phyloP scores from a whole-genome alignment of 495 filamentous ascomycete species.

The Daldinia childiae region DNA sequence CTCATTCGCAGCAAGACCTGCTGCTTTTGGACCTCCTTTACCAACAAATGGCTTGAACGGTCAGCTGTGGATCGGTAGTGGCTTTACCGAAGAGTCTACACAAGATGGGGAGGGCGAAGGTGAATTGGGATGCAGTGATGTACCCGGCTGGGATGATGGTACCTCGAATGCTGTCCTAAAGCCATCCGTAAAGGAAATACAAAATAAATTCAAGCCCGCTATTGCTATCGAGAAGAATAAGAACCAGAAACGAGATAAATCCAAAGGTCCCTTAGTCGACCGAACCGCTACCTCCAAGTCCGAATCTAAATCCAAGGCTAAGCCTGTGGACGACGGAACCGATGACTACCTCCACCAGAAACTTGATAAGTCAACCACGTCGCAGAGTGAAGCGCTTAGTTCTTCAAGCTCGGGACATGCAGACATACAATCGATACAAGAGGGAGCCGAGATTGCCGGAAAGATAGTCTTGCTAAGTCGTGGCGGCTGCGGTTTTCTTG shows the following conservation, averaged over 20 bases:
- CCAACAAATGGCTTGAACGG: conserved; percentile 80
- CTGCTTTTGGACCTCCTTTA: conserved; percentile 87
- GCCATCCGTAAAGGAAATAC: conserved; percentile 41
- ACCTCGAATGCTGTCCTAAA: conserved; percentile 47
- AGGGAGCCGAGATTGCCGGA: conserved; percentile 91
- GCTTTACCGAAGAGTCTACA: conserved; percentile 79
- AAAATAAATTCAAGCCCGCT: conserved; percentile 47
- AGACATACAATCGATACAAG: conserved; percentile 94
- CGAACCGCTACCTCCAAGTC: conserved; percentile 34
- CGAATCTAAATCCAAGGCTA: conserved; percentile 34
- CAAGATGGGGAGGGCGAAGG: conserved; percentile 74
- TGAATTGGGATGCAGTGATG: conserved; percentile 96
- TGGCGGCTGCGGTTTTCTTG: conserved; percentile 94
- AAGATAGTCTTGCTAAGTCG: conserved; percentile 90
- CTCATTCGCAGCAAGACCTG: conserved; percentile 91
- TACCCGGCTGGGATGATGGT: conserved; percentile 85
- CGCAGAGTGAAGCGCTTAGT: conserved; percentile 41
- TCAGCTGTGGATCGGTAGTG: conserved; percentile 88
- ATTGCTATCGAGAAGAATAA: conserved; percentile 46
- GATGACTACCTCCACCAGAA: conserved; percentile 88
- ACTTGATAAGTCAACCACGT: conserved; percentile 53
- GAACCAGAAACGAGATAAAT: conserved; percentile 38
- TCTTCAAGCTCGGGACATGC: conserved; percentile 70
- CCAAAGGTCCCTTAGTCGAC: conserved; percentile 41
- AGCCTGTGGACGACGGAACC: conserved; percentile 76